Base-by-base conservation (phyloP, 2,329 filamentous ascomycete genomes). In the Aspergillus quadrilineatus region DNA sequence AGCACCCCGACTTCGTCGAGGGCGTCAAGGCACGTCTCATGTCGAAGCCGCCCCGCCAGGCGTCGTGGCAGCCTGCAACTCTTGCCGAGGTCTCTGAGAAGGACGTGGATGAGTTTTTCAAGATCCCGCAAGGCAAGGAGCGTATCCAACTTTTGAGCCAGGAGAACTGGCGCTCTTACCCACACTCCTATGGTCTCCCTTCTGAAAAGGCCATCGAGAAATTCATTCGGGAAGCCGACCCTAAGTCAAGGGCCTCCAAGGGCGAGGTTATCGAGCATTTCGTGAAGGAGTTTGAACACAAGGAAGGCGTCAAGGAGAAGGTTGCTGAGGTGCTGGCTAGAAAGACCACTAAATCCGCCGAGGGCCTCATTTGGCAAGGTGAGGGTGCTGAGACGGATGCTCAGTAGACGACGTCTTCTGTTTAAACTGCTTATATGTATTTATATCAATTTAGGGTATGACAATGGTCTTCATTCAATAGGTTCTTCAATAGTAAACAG, bases 1-100 rank as follows among this genome's bases (percentile, higher is more conserved):
- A 82, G 55, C 88, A 94, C 72, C 89, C 85, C 4, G 94, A 99
- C 75, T 99, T 99, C 69, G 86, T 86, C 43, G 90, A 96, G 76
- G 94, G 94, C 53, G 93, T 99, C n/a, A 85, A 85, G 50, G 88
- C 91, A 26, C 83, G 88, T 48, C 82, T 99, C 41, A 83, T 94
- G 65, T 82, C 85, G 68, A 91, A 91, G 76, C 81, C 82, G 44
- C 77, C 83, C 50, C 79, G 79, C 62, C 79, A 80, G 22, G 89
- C 92, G 1, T 78, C 81, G 59, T 99, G 94, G 94, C 74, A 88
- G 61, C 92, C 92, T 4, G 81, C 83, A 43, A 85, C 82, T 6
- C 80, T 97, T 1, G 80, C 85, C n/a, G 86, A 88, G 37, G 84
- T 96, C 53, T 73, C 73, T 2, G 69, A 79, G 14, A 70, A 79